Conservation (phyloP, 129 eudicot species). For the Cynara cardunculus region DNA sequence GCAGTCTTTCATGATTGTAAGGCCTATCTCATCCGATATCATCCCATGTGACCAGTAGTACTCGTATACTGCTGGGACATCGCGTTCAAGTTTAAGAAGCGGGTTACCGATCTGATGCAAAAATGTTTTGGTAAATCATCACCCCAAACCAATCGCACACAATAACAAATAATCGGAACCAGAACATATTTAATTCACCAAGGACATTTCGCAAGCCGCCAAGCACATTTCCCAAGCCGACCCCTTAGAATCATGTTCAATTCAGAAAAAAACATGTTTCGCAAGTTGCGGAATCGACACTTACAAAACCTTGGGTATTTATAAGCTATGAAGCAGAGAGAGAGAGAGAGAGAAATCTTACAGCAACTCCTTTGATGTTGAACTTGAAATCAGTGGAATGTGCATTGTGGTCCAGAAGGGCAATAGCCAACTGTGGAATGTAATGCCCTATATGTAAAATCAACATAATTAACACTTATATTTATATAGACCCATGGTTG, state of each 20-base stretch:
- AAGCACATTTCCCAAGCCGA: too few relatives aligned
- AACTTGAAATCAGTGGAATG: slow-evolving; percentile 70
- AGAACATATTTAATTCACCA: too few relatives aligned
- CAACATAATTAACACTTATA: background rate
- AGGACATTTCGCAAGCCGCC: too few relatives aligned
- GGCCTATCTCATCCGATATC: slow-evolving; percentile 96
- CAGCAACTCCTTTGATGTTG: slow-evolving; percentile 92
- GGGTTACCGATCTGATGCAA: slow-evolving; percentile 81
- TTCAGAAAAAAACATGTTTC: background rate
- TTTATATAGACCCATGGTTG: background rate
- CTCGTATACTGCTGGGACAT: slow-evolving; percentile 74
- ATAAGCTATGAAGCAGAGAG: background rate
- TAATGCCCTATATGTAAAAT: slow-evolving; percentile 63
- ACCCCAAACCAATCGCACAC: background rate
- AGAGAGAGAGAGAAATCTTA: slow-evolving; percentile 36
- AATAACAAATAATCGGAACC: background rate
- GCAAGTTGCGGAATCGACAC: background rate
- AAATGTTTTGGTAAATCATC: background rate
- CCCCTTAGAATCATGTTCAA: background rate
- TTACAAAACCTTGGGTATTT: too few relatives aligned
- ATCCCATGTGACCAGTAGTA: slow-evolving; percentile 98
- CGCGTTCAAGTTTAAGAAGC: slow-evolving; percentile 81
- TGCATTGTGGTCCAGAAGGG: slow-evolving; percentile 74
- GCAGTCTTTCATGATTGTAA: slow-evolving; percentile 70
- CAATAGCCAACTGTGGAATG: slow-evolving; percentile 84